Base-by-base conservation (phyloP, 345 rosid genomes). In the Cochlearia excelsa region DNA sequence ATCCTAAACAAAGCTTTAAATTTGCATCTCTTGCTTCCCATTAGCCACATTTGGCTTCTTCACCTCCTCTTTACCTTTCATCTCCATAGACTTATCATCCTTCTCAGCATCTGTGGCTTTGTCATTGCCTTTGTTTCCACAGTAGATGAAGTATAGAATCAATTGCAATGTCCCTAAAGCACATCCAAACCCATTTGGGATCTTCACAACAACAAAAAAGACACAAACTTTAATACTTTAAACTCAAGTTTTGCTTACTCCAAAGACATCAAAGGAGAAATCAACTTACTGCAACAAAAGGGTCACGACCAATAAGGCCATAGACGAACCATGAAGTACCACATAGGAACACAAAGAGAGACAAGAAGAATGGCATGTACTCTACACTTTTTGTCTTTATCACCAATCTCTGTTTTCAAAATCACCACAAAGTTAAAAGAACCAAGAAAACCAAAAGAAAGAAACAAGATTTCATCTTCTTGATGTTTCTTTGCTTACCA, bases 291-390 rank as follows among this genome's bases (percentile, higher is more conserved):
- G 92, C 84, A 10, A 93, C 74, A 65, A 93, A 93, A 57, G 84
- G 84, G 63, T 93, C 99, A 37, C 61, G 75, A 37, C 99, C 99
- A 37, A 93, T 83, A 3, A 93, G 80, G 38, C 99, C 99, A 65
- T 16, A 93, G 46, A 93, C 58, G 63, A 93, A 89, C 97, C 97
- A 93, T 2, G 97, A 89, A 48, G 99, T 93, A 65, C 99, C 99
- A 33, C 97, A 93, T 0, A 93, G 70, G 81, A 93, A 93, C 5
- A 82, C 95, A 46, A 89, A 89, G 33, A 93, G 80, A 46, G 99
- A 93, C 61, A 93, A 63, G 75, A 93, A 89, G 74, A 93, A 93
- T 33, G 99, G 95, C 99, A 93, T 89, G 74, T 28, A 93, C 81
- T 93, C 99, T 69, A 93, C 99, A 54, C 97, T 89, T 77, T 85